A percentile compares a stretch with the other conserved stretches of the same genome.
Evolutionary conservation across 2,329 filamentous ascomycete species (phyloP).

Genomic region (Trichoderma koningii): DNA sequence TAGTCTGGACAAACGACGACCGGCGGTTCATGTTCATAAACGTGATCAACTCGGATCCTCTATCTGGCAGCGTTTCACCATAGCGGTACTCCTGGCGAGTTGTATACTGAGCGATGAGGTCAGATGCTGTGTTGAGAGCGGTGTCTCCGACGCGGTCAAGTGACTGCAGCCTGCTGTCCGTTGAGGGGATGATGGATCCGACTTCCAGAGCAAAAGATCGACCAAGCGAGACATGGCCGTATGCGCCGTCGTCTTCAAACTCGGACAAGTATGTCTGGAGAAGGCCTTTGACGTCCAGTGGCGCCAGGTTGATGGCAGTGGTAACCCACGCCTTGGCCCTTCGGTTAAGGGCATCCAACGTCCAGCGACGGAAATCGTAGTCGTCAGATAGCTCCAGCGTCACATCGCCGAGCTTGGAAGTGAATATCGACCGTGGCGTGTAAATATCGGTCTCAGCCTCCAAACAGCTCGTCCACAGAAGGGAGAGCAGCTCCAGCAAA

Average conservation of each 20-base stretch:
- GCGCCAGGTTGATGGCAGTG: conserved; percentile 77
- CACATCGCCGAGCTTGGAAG: conserved; percentile 74
- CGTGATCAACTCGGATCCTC: conserved; percentile 65
- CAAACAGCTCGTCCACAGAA: conserved; percentile 94
- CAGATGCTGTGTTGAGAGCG: conserved; percentile 86
- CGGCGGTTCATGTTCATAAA: conserved; percentile 59
- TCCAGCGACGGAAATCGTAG: conserved; percentile 77
- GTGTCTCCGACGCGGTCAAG: conserved; percentile 74
- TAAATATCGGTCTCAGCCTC: conserved; percentile 95
- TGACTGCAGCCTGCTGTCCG: conserved; percentile 81
- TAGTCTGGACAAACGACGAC: conserved; percentile 54
- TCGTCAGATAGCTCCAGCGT: conserved; percentile 92
- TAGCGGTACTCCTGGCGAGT: conserved; percentile 95
- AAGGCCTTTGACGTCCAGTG: conserved; percentile 90
- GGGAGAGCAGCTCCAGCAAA: conserved; percentile 82
- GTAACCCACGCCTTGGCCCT: conserved; percentile 80
- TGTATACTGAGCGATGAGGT: conserved; percentile 96
- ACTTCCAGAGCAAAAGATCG: conserved; percentile 93
- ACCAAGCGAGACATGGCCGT: conserved; percentile 88
- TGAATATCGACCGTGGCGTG: conserved; percentile 79
- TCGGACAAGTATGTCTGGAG: conserved; percentile 96
- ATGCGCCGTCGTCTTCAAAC: conserved; percentile 86
- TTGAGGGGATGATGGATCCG: conserved; percentile 80
- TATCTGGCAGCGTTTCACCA: conserved; percentile 71
- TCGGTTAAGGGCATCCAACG: conserved; percentile 74